Percentiles rank a stretch among this genome's conserved stretches.
Conservation (phyloP, 352 stramenopile genomes). For the Pythium insidiosum region DNA sequence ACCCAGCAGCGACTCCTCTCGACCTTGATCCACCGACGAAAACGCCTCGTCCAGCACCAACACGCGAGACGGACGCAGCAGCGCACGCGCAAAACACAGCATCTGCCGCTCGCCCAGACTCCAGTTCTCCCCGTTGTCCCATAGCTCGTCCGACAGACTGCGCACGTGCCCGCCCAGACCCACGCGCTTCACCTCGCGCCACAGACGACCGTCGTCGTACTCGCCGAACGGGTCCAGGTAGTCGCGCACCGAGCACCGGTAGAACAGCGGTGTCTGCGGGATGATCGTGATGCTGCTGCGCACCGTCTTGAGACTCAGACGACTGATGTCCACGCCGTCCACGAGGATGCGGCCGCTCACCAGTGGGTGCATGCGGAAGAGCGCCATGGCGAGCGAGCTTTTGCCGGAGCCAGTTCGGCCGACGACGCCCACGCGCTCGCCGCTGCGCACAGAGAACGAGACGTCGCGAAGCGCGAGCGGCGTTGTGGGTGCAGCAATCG, state of each 20-base stretch:
- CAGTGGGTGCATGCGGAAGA: constrained; percentile 19
- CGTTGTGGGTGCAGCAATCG: too few relatives aligned
- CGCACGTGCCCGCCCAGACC: constrained; percentile 8
- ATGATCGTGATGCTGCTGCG: constrained; percentile 29
- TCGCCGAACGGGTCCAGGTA: constrained; percentile 86
- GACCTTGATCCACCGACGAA: constrained; percentile 42
- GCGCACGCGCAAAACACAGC: constrained; percentile 18
- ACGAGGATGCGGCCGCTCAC: constrained; percentile 54
- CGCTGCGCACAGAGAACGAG: constrained; percentile 7
- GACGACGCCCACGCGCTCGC: constrained; percentile 18
- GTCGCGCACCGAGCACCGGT: constrained; percentile 68
- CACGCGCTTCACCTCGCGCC: constrained; percentile 12
- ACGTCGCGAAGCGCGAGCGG: too few relatives aligned
- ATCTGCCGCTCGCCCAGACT: constrained; percentile 16
- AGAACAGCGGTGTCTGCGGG: constrained; percentile 83
- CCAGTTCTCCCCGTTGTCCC: constrained; percentile 55
- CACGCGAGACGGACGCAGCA: constrained; percentile 14
- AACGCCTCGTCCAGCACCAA: constrained; percentile 37
- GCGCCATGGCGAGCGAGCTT: constrained; percentile 20
- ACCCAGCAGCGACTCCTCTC: too few relatives aligned
- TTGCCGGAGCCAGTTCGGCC: constrained; percentile 25
- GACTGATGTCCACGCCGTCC: constrained; percentile 67
- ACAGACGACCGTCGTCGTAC: constrained; percentile 36
- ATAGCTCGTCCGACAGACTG: constrained; percentile 7
- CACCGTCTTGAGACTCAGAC: constrained; percentile 5